Conservation (phyloP, 108 stramenopile genomes). For the Parietichytrium sp. region DNA sequence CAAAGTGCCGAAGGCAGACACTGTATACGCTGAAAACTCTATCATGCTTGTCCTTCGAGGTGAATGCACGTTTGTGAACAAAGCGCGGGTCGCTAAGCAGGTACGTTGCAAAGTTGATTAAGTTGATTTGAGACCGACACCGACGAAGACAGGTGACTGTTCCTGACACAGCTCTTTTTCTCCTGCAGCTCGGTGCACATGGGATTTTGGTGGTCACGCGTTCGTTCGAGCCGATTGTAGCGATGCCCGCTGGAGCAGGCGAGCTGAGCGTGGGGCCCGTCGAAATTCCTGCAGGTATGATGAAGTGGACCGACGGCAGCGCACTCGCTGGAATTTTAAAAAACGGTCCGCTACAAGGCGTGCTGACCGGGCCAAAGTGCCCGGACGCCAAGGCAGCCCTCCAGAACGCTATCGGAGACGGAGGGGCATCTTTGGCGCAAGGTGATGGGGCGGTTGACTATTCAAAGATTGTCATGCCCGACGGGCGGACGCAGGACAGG, state of each 20-base stretch:
- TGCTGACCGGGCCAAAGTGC: background rate
- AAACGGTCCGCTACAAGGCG: background rate
- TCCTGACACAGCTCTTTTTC: no score
- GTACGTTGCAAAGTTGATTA: no score
- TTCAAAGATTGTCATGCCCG: background rate
- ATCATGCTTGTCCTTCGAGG: conserved; percentile 33
- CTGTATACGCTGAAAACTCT: no score
- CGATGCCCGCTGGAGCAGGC: conserved; percentile 16
- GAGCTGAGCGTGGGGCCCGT: conserved; percentile 12
- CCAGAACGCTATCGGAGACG: no score
- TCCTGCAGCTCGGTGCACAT: background rate
- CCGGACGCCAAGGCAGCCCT: no score
- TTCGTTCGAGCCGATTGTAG: background rate
- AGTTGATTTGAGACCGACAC: no score
- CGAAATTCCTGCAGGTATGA: background rate
- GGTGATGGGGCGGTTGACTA: background rate
- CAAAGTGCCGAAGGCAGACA: background rate
- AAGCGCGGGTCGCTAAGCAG: background rate
- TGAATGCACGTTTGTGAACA: conserved; percentile 29
- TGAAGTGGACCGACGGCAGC: conserved; percentile 20
- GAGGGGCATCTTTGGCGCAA: background rate
- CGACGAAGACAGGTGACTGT: no score
- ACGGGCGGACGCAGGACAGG: background rate
- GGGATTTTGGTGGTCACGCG: conserved; percentile 21
- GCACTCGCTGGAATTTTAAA: background rate